phyloP scores from a whole-genome alignment of 371 early-diverging fungal genomes.

The Homolaphlyctis polyrhiza region DNA sequence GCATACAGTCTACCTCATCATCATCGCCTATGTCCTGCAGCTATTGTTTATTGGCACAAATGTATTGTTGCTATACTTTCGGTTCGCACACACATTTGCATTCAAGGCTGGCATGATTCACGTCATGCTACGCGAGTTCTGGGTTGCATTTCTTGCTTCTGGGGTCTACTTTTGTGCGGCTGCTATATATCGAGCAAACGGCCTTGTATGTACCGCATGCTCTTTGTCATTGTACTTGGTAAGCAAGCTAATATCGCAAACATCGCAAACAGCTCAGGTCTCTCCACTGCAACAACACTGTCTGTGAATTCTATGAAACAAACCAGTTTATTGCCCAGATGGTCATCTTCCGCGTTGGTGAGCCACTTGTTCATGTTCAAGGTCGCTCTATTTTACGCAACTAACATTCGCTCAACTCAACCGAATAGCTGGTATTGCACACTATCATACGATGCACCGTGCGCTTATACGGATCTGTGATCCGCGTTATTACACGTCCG shows the following conservation, averaged over 20 bases:
- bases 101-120: neutral
- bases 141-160: neutral
- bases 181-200: neutral
- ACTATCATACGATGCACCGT: neutral
- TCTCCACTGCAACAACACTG: neutral
- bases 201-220: neutral
- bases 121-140: neutral
- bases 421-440: neutral
- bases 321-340: neutral
- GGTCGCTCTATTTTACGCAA: too few species aligned
- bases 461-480: neutral
- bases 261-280: neutral
- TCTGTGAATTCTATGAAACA: neutral
- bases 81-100: neutral
- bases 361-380: neutral
- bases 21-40: neutral
- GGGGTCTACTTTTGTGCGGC: neutral
- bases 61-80: slow-evolving; percentile 1
- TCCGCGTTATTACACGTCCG: neutral
- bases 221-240: too few species aligned
- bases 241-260: neutral
- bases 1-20: neutral
- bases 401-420: neutral
- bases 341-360: neutral
- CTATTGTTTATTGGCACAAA: neutral